phyloP scores from a whole-genome alignment of 495 filamentous ascomycete species.

The Neurospora sublineolata region DNA sequence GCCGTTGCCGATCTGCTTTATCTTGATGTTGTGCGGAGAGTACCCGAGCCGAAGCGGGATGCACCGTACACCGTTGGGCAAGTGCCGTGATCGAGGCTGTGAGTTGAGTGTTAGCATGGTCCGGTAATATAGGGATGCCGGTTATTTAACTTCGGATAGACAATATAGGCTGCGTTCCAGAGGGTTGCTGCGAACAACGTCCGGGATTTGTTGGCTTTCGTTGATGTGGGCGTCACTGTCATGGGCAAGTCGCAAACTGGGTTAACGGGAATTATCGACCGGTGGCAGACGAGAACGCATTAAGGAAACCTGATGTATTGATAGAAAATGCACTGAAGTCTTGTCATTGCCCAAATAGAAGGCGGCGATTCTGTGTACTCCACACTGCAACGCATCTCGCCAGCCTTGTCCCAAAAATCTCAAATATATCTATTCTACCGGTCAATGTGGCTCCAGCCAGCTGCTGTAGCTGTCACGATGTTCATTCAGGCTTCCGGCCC shows the following conservation, averaged over 20 bases:
- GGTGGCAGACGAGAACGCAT: background rate
- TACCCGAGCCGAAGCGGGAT: background rate
- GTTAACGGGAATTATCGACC: background rate
- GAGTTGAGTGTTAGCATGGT: background rate
- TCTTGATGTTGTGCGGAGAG: background rate
- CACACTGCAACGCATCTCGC: background rate
- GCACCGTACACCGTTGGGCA: background rate
- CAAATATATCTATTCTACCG: background rate
- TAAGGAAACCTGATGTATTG: background rate
- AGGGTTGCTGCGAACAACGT: background rate
- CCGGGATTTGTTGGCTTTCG: background rate
- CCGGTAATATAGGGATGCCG: background rate
- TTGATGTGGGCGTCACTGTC: background rate
- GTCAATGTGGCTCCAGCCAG: background rate
- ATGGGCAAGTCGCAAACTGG: background rate
- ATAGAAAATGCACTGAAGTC: background rate
- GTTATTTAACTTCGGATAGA: background rate
- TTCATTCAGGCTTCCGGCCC: constrained; percentile 21
- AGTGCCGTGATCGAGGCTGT: background rate
- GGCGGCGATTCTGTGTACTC: background rate
- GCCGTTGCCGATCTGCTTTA: background rate
- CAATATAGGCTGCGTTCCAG: background rate
- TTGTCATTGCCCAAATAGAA: background rate
- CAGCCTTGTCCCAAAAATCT: background rate
- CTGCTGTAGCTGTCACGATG: background rate